phyloP scores from a whole-genome alignment of 2,329 filamentous ascomycete species.

The Botryotinia calthae region DNA sequence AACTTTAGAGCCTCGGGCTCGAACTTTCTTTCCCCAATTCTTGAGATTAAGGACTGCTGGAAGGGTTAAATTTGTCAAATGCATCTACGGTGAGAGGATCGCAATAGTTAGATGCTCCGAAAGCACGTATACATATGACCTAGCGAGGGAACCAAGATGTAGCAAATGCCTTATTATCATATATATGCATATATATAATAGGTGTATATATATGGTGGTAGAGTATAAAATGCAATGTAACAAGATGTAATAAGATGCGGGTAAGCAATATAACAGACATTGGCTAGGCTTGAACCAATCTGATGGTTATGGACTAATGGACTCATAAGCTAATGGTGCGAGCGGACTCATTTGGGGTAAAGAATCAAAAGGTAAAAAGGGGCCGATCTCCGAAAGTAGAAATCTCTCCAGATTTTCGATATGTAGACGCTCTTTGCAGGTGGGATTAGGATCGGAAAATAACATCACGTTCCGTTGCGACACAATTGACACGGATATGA shows the following conservation, averaged over 20 bases:
- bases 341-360: not conserved
- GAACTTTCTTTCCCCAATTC: not conserved
- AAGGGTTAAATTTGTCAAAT: not conserved
- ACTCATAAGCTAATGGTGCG: not conserved
- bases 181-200: too few species aligned
- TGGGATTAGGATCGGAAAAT: slow-evolving; percentile 4
- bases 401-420: slow-evolving; percentile 8
- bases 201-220: not conserved
- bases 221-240: not conserved
- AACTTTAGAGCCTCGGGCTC: not conserved
- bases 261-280: not conserved
- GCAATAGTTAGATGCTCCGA: not conserved
- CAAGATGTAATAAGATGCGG: not conserved
- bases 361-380: not conserved
- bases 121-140: not conserved
- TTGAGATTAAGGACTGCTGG: slow-evolving; percentile 5
- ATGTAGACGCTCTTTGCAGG: slow-evolving; percentile 10
- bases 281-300: not conserved
- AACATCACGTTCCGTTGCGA: not conserved
- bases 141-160: not conserved
- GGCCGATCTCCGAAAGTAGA: not conserved
- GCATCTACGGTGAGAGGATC: not conserved
- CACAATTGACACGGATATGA: not conserved
- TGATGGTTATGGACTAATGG: not conserved
- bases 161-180: not conserved